phyloP scores from a whole-genome alignment of 2,329 filamentous ascomycete species.

The Cercospora canescens region DNA sequence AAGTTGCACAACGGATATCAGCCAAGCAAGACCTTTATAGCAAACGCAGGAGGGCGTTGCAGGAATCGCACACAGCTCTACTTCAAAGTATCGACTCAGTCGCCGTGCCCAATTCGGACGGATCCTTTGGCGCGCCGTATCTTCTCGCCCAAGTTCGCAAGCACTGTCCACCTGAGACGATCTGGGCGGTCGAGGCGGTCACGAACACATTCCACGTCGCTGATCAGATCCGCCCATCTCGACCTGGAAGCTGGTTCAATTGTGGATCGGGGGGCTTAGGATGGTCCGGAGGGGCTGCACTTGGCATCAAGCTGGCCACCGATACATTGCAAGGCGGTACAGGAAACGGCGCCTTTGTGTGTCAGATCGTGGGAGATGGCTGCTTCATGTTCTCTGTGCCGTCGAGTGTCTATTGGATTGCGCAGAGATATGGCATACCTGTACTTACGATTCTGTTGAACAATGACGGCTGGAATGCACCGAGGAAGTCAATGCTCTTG shows the following conservation, averaged over 20 bases:
- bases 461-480: slow-evolving; percentile 71
- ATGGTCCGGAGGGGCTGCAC: slow-evolving; percentile 73
- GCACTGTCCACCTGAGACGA: slow-evolving; percentile 62
- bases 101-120: slow-evolving; percentile 57
- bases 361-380: slow-evolving; percentile 67
- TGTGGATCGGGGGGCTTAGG: slow-evolving; percentile 79
- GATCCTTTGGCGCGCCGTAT: too few species aligned
- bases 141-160: slow-evolving; percentile 61
- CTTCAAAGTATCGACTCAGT: too few species aligned
- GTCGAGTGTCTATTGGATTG: slow-evolving; percentile 68
- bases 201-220: slow-evolving; percentile 67
- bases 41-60: too few species aligned
- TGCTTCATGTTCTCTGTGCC: slow-evolving; percentile 67
- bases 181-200: slow-evolving; percentile 77
- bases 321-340: slow-evolving; percentile 52
- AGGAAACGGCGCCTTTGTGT: slow-evolving; percentile 60
- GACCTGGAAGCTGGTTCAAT: slow-evolving; percentile 76
- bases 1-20: slow-evolving; percentile 60
- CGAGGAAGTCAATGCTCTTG: slow-evolving; percentile 59
- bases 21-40: slow-evolving; percentile 57
- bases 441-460: slow-evolving; percentile 68
- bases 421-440: slow-evolving; percentile 64
- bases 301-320: slow-evolving; percentile 74
- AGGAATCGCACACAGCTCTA: too few species aligned
- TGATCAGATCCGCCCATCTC: slow-evolving; percentile 68